Conservation (phyloP, 1,284 basidiomycete species). For the Irpex sp. region DNA sequence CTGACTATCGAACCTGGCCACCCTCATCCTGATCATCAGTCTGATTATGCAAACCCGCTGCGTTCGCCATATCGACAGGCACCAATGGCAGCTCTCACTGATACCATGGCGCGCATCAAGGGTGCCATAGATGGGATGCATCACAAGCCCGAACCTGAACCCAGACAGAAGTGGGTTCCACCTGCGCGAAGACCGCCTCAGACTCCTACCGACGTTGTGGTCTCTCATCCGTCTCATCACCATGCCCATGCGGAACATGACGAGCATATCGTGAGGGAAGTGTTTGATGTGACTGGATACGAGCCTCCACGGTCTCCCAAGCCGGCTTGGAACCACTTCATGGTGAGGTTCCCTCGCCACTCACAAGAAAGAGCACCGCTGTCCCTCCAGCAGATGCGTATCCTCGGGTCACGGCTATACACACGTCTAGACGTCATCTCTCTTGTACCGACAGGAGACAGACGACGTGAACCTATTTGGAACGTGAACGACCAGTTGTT, state of each 20-base stretch:
- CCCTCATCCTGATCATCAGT: constrained; percentile 7
- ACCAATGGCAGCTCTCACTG: constrained; percentile 74
- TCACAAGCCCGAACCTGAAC: constrained; percentile 31
- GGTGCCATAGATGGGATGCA: constrained; percentile 76
- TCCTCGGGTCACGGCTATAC: constrained; percentile 36
- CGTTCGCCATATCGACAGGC: constrained; percentile 52
- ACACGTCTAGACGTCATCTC: constrained; percentile 67
- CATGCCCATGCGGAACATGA: constrained; percentile 3
- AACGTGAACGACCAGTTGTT: constrained; percentile 71
- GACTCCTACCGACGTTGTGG: constrained; percentile 3
- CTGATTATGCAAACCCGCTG: constrained; percentile 19
- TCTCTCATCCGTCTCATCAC: constrained; percentile 3
- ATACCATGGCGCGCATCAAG: constrained; percentile 86
- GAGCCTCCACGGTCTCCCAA: constrained; percentile 54
- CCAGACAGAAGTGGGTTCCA: constrained; percentile 45
- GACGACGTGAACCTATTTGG: constrained; percentile 50
- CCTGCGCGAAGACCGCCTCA: constrained; percentile 45
- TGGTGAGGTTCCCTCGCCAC: constrained; percentile 55
- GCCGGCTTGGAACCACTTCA: constrained; percentile 50
- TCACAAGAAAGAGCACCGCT: constrained; percentile 41
- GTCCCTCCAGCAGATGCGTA: constrained; percentile 40
- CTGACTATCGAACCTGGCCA: background rate
- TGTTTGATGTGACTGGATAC: constrained; percentile 44
- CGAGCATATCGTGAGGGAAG: constrained; percentile 35
- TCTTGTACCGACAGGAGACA: constrained; percentile 72